phyloP scores from a whole-genome alignment of 352 stramenopile genomes.

The Pythium folliculosum region DNA sequence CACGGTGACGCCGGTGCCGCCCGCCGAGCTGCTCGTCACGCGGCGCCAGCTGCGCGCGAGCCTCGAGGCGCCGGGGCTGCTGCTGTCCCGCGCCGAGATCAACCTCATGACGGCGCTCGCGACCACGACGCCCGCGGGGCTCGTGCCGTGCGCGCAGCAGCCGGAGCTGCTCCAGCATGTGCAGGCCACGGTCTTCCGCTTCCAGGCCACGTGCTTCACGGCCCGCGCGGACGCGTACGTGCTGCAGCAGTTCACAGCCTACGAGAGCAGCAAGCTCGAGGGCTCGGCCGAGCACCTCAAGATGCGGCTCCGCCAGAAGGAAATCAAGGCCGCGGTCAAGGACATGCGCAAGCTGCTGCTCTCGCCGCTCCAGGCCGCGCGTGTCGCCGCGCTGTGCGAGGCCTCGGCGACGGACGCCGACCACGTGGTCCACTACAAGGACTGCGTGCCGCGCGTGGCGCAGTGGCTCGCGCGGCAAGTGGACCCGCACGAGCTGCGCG shows the following conservation, averaged over 20 bases:
- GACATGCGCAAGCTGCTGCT: conserved; percentile 60
- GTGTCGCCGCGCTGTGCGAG: conserved; percentile 38
- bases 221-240: conserved; percentile 46
- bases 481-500: conserved; percentile 29
- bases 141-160: conserved; percentile 42
- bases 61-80: conserved; percentile 53
- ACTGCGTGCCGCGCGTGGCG: conserved; percentile 36
- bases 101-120: conserved; percentile 56
- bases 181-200: conserved; percentile 59
- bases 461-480: conserved; percentile 35
- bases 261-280: conserved; percentile 48
- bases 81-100: conserved; percentile 58
- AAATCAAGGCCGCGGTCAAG: conserved; percentile 43
- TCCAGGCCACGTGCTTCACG: conserved; percentile 48
- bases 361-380: conserved; percentile 50
- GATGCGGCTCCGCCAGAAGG: conserved; percentile 43
- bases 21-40: conserved; percentile 34
- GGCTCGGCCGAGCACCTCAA: conserved; percentile 55
- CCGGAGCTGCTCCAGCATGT: conserved; percentile 45
- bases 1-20: neutral
- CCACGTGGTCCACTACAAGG: conserved; percentile 48
- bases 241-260: conserved; percentile 49
- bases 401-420: conserved; percentile 23
- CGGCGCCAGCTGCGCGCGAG: conserved; percentile 43
- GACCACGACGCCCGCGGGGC: conserved; percentile 27